These are phyloP conservation scores for Phialophora verrucosa DNA, from an alignment of 2,329 filamentous ascomycete genomes.

Conservation along the genomic window DNA sequence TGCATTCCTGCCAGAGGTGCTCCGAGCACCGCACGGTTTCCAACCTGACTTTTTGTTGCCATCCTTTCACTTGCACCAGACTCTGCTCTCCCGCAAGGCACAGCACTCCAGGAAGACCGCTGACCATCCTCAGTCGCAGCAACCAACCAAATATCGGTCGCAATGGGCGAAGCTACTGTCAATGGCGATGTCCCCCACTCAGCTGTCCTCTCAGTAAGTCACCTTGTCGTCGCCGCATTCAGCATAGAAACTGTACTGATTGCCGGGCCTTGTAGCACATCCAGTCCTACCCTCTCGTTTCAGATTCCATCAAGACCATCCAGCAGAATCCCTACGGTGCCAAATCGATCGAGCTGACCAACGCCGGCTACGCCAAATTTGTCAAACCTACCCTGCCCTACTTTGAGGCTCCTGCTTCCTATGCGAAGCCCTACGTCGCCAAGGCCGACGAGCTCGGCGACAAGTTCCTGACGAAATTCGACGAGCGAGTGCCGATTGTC, in stretches of 20 bases:
- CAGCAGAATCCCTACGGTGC: slow-evolving; percentile 82
- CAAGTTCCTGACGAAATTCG: slow-evolving; percentile 71
- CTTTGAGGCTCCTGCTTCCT: slow-evolving; percentile 77
- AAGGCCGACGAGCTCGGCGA: slow-evolving; percentile 80
- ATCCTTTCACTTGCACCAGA: background rate
- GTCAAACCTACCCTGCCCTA: slow-evolving; percentile 80
- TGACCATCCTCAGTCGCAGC: slow-evolving; percentile 8
- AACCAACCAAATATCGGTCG: slow-evolving; percentile 16
- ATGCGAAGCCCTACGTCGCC: slow-evolving; percentile 81
- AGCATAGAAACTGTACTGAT: background rate
- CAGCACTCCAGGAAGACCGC: background rate
- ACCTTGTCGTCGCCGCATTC: background rate
- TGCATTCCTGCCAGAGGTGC: background rate
- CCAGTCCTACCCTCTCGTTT: slow-evolving; percentile 80
- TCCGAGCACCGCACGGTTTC: slow-evolving; percentile 4
- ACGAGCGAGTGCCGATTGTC: slow-evolving; percentile 72
- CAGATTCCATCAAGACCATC: slow-evolving; percentile 77
- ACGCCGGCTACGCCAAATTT: slow-evolving; percentile 75
- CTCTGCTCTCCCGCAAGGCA: background rate
- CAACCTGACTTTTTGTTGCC: background rate
- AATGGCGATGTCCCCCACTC: slow-evolving; percentile 55
- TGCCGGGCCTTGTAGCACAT: slow-evolving; percentile 67
- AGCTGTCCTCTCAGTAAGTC: slow-evolving; percentile 45
- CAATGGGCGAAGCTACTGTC: slow-evolving; percentile 54
- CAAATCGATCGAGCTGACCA: slow-evolving; percentile 77